A percentile compares a stretch with the other conserved stretches of the same genome.
phyloP scores from a whole-genome alignment of 768 basidiomycete species.

The Lentinula boryana region DNA sequence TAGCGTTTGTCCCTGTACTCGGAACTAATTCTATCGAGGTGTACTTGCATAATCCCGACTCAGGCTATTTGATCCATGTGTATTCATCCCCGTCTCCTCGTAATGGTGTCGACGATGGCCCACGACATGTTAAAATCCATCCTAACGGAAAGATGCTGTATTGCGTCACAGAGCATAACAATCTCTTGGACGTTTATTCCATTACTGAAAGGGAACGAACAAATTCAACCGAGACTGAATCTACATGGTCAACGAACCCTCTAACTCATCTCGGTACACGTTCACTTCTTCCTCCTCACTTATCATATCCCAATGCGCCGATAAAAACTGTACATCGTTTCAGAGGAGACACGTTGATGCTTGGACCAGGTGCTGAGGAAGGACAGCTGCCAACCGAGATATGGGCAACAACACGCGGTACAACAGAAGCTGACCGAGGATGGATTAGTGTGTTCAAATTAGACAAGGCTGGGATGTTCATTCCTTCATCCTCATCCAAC shows the following conservation, averaged over 20 bases:
- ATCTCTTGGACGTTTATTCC: slow-evolving; percentile 12
- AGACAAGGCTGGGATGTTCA: slow-evolving; percentile 30
- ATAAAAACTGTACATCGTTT: slow-evolving; percentile 27
- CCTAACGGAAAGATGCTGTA: slow-evolving; percentile 47
- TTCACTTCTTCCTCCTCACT: slow-evolving; percentile 17
- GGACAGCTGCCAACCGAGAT: slow-evolving; percentile 32
- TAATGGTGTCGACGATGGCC: slow-evolving; percentile 35
- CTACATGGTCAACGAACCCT: neutral
- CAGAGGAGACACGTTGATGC: slow-evolving; percentile 41
- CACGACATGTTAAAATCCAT: slow-evolving; percentile 46
- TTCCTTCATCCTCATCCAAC: neutral
- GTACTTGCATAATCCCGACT: slow-evolving; percentile 27
- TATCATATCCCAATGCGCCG: slow-evolving; percentile 17
- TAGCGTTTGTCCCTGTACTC: slow-evolving; percentile 45
- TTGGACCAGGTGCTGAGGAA: slow-evolving; percentile 29
- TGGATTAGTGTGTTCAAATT: slow-evolving; percentile 40
- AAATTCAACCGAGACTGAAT: neutral
- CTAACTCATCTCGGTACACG: slow-evolving; percentile 17
- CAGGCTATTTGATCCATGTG: slow-evolving; percentile 30
- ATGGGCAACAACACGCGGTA: slow-evolving; percentile 44
- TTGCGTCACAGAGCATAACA: slow-evolving; percentile 48
- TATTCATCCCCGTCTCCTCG: slow-evolving; percentile 34
- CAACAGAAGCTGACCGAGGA: slow-evolving; percentile 25
- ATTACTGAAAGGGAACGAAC: neutral
- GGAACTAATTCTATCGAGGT: slow-evolving; percentile 43